Evolutionary conservation across 163 green algal genomes (phyloP), one percentile per base, ranked within the genome.

Genomic region (Picocystis sp.): DNA sequence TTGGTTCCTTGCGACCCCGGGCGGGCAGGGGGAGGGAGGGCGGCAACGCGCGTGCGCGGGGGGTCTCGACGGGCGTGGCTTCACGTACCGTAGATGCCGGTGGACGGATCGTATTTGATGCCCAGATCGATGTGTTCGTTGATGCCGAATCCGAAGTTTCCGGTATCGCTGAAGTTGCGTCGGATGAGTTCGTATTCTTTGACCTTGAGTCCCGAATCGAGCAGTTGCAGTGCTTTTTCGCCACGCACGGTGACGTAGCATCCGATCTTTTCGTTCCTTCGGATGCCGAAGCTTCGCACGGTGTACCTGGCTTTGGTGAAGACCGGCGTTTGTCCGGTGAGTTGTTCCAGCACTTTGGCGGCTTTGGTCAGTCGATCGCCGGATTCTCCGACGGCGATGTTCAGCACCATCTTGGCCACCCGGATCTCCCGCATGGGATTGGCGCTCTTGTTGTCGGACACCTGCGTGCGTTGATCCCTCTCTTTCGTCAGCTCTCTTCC

Each of bases 51-150:
- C 17, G 0, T 0, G 17, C 17, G 17, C 17, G 17, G 17, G 17
- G 17, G 17, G 17, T 19, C 17, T 19, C 17, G 17, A 19, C 15
- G 14, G 29, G 13, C 12, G 35, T 38, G n/a, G 17, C 11, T 13
- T 15, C 3, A 55, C 80, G 67, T 58, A 92, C 84, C 89, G 68
- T 96, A 99, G 58, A 99, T 99, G 54, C 90, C 90, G 35, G 90
- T 99, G 61, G 84, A 94, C 43, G 90, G 90, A 66, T 99, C 90
- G 67, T 99, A 99, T 79, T 98, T 98, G 77, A 99, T 95, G 59
- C 90, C 90, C 67, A 99, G 76, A 62, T 99, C 90, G 65, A 99
- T 99, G 79, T 99, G 90, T 81, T 99, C 90, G 43, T 71, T 80
- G 73, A 94, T 94, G 65, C 85, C 85, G 64, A 94, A 94, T 47